Evolutionary conservation across 2,329 filamentous ascomycete genomes (phyloP), one percentile per base, ranked within the genome.

Genomic region (Phaeophleospora eucalypticola): DNA sequence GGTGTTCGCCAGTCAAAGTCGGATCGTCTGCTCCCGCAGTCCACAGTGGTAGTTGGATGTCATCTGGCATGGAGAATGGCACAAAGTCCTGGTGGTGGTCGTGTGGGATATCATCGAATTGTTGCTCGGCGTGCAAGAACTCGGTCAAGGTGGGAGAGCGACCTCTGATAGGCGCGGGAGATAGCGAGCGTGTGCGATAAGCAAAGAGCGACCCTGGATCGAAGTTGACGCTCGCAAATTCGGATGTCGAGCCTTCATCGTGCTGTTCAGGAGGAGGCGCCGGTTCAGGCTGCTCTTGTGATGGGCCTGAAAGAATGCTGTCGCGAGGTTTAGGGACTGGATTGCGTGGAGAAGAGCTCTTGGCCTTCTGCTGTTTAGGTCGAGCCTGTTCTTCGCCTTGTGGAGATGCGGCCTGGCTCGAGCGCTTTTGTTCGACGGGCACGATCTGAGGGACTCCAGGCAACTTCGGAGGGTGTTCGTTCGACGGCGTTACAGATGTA

Each of bases 141-240:
- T 63, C 61, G 14, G 60, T 64, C 34, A 64, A 43, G 2, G 61
- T 64, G 6, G 62, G 62, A 4, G 62, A 61, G 6, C 45, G 46
- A 20, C 45, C 54, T 35, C 41, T 34, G 20, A 45, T 34, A 37
- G 41, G 27, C 36, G 38, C 43, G 4, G 55, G 46, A 3, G 49
- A 51, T 14, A 57, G 40, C 15, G 52, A 53, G 14, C 54, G 54
- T 15, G 54, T 49, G 17, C 54, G 52, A 38, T 48, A 51, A 8
- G 49, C 46, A 18, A 57, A 53, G 4, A 39, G 33, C 4, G 48
- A 35, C 18, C 49, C 42, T 8, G 51, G 42, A 37, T 52, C 48
- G 49, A 57, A 57, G 36, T 43, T 45, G 1, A 47, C 45, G 21
- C 45, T 47, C n/a, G 45, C 45, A 19, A 47, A 47, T 15, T 47